phyloP scores from a whole-genome alignment of 2,329 filamentous ascomycete genomes.

The Venturia pyrina region DNA sequence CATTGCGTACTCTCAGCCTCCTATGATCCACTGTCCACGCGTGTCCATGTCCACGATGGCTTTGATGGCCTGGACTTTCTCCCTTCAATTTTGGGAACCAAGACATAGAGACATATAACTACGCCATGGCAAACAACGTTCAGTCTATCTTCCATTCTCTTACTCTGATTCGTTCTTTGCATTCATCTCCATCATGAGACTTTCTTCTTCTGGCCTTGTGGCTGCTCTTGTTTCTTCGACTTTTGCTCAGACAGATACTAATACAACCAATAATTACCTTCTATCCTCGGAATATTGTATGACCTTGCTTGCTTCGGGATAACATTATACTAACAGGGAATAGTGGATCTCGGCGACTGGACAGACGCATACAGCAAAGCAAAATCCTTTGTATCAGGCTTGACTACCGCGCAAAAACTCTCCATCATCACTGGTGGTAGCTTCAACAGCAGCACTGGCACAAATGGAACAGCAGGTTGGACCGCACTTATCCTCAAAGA shows the following conservation, averaged over 20 bases:
- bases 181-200: background rate
- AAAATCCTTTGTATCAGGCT: slow-evolving; percentile 28
- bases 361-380: slow-evolving; percentile 31
- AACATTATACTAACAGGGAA: background rate
- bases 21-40: background rate
- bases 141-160: background rate
- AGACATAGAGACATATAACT: background rate
- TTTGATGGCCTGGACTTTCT: background rate
- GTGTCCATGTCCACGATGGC: background rate
- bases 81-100: background rate
- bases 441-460: slow-evolving; percentile 27
- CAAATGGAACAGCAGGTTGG: slow-evolving; percentile 25
- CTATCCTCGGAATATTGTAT: background rate
- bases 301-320: background rate
- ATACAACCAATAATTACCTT: background rate
- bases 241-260: background rate
- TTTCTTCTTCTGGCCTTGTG: background rate
- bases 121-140: background rate
- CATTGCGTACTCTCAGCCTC: background rate
- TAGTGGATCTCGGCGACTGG: slow-evolving; percentile 19
- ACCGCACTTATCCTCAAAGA: slow-evolving; percentile 31
- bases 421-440: slow-evolving; percentile 28
- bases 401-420: slow-evolving; percentile 30
- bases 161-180: background rate
- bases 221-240: background rate